phyloP scores from a whole-genome alignment of 2,329 filamentous ascomycete genomes.

The Elsinoe perseae region DNA sequence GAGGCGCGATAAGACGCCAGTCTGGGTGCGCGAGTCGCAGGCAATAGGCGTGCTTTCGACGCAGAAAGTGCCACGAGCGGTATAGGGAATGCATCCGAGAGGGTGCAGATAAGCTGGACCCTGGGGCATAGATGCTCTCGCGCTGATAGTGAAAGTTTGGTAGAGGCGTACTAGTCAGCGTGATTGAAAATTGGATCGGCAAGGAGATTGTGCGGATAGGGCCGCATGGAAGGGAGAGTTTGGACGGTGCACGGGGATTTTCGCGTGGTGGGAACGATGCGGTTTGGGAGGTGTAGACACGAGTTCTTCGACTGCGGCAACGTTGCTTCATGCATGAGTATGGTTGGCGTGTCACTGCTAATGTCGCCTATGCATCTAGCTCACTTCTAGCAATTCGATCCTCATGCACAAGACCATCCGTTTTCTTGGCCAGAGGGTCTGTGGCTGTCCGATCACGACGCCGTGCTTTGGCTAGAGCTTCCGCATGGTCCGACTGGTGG shows the following conservation, averaged over 20 bases:
- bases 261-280: not conserved
- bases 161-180: constrained; percentile 1
- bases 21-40: no score
- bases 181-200: constrained; percentile 13
- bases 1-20: no score
- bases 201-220: not conserved
- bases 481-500: not conserved
- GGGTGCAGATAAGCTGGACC: constrained; percentile 5
- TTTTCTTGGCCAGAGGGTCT: not conserved
- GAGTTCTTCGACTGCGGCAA: no score
- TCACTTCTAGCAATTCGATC: not conserved
- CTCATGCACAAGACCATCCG: not conserved
- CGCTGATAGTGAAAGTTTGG: not conserved
- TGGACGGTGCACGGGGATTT: not conserved
- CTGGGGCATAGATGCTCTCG: not conserved
- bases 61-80: not conserved
- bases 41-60: no score
- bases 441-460: no score
- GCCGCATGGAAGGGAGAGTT: not conserved
- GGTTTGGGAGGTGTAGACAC: not conserved
- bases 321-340: not conserved
- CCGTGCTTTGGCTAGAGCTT: not conserved
- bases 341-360: not conserved
- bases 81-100: constrained; percentile 7
- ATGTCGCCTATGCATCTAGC: constrained; percentile 4